These are phyloP conservation scores for Byssoonygena ceratinophila DNA, from an alignment of 2,329 filamentous ascomycete genomes.

Conservation along the genomic window DNA sequence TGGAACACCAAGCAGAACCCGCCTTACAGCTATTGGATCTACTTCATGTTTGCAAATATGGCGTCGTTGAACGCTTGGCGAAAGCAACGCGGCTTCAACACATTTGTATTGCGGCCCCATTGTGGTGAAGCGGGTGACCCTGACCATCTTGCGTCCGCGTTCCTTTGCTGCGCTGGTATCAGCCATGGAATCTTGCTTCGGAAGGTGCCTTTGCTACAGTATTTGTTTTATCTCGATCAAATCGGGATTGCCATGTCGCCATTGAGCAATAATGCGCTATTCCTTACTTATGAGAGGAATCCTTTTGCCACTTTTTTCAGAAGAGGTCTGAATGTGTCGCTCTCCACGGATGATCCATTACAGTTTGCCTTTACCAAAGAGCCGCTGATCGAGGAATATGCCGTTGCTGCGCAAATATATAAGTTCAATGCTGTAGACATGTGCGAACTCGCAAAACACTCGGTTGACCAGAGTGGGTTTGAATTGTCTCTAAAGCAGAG, in stretches of 20 bases:
- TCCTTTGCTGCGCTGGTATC: slow-evolving; percentile 91
- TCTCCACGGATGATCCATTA: slow-evolving; percentile 92
- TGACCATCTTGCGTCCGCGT: slow-evolving; percentile 84
- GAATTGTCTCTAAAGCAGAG: slow-evolving; percentile 79
- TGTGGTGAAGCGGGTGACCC: slow-evolving; percentile 95
- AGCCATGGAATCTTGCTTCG: slow-evolving; percentile 85
- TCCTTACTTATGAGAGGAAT: slow-evolving; percentile 92
- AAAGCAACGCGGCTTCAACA: slow-evolving; percentile 87
- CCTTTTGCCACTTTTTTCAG: slow-evolving; percentile 94
- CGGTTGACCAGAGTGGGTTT: slow-evolving; percentile 87
- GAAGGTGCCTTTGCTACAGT: slow-evolving; percentile 89
- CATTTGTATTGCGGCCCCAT: slow-evolving; percentile 82
- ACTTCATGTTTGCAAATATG: slow-evolving; percentile 92
- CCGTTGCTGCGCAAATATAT: slow-evolving; percentile 95
- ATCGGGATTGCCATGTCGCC: slow-evolving; percentile 99
- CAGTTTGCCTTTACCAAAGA: slow-evolving; percentile 99
- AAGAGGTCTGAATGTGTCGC: slow-evolving; percentile 83
- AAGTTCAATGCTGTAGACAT: slow-evolving; percentile 95
- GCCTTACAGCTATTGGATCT: slow-evolving; percentile 98
- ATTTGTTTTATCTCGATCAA: slow-evolving; percentile 95
- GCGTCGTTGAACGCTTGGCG: slow-evolving; percentile 85
- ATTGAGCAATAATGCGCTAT: slow-evolving; percentile 91
- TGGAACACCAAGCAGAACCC: slow-evolving; percentile 94
- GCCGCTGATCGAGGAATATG: slow-evolving; percentile 94
- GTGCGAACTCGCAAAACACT: slow-evolving; percentile 96